These are phyloP conservation scores for Nicotiana undulata DNA, from an alignment of 257 asterid genomes.

Conservation along the genomic window DNA sequence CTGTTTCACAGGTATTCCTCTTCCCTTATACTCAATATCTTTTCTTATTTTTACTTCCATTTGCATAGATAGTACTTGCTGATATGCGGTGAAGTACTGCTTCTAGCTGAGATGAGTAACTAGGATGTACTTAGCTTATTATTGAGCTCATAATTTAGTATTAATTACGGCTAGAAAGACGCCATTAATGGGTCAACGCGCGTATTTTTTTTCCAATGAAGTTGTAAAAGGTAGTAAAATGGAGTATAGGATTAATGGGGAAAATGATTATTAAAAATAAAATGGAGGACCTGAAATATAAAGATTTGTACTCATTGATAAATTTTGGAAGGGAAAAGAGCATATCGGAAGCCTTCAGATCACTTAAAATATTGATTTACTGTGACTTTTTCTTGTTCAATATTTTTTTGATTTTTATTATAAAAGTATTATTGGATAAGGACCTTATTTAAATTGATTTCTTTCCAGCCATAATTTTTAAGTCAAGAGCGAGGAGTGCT, in stretches of 20 bases:
- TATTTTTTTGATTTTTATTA: no score
- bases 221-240: not conserved
- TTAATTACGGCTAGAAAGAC: not conserved
- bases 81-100: not conserved
- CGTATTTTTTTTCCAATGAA: not conserved
- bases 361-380: no score
- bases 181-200: not conserved
- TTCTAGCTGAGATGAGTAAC: not conserved
- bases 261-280: not conserved
- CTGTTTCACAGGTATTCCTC: no score
- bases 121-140: no score
- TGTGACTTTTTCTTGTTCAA: no score
- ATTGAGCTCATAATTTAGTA: not conserved
- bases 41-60: not conserved
- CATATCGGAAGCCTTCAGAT: no score
- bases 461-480: no score
- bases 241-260: not conserved
- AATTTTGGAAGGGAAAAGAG: no score
- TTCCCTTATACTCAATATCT: no score
- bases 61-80: not conserved
- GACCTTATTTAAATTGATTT: no score
- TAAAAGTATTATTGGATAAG: no score
- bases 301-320: not conserved
- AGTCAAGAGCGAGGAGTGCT: no score
- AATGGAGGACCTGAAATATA: not conserved